These are phyloP conservation scores for Talaromyces sp. DNA, from an alignment of 2,329 filamentous ascomycete genomes.

Conservation along the genomic window DNA sequence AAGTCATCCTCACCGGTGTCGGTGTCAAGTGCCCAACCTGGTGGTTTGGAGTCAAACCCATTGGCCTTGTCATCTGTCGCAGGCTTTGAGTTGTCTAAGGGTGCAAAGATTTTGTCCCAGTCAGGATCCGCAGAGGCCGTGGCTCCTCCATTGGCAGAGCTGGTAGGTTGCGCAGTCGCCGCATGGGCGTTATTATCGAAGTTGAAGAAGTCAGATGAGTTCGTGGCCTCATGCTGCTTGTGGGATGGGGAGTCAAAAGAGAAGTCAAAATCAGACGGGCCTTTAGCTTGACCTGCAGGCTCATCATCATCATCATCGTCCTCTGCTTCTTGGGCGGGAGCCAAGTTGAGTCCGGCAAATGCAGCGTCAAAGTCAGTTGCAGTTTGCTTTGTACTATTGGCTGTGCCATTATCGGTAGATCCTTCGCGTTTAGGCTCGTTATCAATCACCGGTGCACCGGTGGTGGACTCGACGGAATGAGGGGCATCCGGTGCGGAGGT, in stretches of 20 bases:
- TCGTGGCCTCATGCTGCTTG: slow-evolving; percentile 26
- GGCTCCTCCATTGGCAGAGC: slow-evolving; percentile 43
- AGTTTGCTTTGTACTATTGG: slow-evolving; percentile 33
- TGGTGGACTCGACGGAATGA: slow-evolving; percentile 41
- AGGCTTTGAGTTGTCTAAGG: slow-evolving; percentile 61
- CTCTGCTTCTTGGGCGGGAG: slow-evolving; percentile 48
- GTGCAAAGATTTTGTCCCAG: slow-evolving; percentile 93
- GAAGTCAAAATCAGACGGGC: slow-evolving; percentile 48
- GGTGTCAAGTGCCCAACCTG: slow-evolving; percentile 71
- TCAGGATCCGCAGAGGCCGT: slow-evolving; percentile 63
- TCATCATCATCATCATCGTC: slow-evolving; percentile 65
- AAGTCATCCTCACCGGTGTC: slow-evolving; percentile 85
- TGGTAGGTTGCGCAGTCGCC: slow-evolving; percentile 43
- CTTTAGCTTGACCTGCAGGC: slow-evolving; percentile 36
- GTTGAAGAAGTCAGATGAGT: slow-evolving; percentile 43
- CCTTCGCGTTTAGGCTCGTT: slow-evolving; percentile 35
- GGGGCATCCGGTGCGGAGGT: slow-evolving; percentile 42
- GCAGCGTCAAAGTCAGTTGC: slow-evolving; percentile 51
- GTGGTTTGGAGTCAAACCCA: slow-evolving; percentile 31
- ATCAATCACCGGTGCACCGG: slow-evolving; percentile 40
- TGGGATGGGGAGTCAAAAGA: slow-evolving; percentile 48
- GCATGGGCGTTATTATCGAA: slow-evolving; percentile 37
- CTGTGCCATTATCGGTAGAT: slow-evolving; percentile 13
- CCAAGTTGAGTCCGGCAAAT: slow-evolving; percentile 48
- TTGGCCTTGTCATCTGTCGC: slow-evolving; percentile 22